phyloP scores from a whole-genome alignment of 768 basidiomycete genomes.

The Kwoniella sp. region DNA sequence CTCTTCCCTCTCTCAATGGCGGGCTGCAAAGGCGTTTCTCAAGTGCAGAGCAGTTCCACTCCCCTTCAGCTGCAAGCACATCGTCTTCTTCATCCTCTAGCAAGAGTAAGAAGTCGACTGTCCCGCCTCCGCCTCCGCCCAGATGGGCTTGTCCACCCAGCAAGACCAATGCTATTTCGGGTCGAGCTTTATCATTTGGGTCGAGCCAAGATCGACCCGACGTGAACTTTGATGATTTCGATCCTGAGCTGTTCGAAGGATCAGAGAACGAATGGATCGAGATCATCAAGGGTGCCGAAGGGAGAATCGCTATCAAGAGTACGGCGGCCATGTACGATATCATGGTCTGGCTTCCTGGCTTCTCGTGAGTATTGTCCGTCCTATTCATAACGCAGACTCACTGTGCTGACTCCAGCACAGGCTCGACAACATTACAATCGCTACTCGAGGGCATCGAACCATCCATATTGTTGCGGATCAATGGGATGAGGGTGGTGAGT shows the following conservation, averaged over 20 bases:
- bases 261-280: constrained; percentile 37
- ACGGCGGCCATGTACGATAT: constrained; percentile 33
- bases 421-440: constrained; percentile 42
- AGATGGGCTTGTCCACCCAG: constrained; percentile 40
- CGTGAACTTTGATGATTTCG: constrained; percentile 36
- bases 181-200: constrained; percentile 31
- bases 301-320: constrained; percentile 43
- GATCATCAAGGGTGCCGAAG: constrained; percentile 46
- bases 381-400: background rate
- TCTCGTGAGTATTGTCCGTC: constrained; percentile 36
- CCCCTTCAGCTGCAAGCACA: constrained; percentile 11
- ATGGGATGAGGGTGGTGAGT: constrained; percentile 47
- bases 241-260: constrained; percentile 38
- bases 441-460: constrained; percentile 32
- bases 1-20: constrained; percentile 16
- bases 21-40: constrained; percentile 12
- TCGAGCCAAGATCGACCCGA: constrained; percentile 32
- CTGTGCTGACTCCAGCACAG: constrained; percentile 15
- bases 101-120: constrained; percentile 10
- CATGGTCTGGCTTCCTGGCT: constrained; percentile 47
- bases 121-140: constrained; percentile 19
- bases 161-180: constrained; percentile 26
- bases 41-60: background rate
- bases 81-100: constrained; percentile 27
- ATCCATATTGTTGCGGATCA: constrained; percentile 47